Percentiles rank a stretch among this genome's conserved stretches.
Conservation (phyloP, 2,329 filamentous ascomycete genomes). For the Colletotrichum echinochloae region DNA sequence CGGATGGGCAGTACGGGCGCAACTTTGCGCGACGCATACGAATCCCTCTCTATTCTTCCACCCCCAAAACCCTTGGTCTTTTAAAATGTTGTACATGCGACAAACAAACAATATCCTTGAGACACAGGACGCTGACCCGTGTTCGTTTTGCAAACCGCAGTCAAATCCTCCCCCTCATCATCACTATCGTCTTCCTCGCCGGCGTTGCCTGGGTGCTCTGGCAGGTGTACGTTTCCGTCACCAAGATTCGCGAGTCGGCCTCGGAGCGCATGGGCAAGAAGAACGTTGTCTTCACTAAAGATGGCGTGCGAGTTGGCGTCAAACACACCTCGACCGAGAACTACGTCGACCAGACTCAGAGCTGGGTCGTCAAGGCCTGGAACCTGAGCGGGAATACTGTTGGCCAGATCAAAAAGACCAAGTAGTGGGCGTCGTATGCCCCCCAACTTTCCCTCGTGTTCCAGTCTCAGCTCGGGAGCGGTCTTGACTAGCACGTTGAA, state of each 20-base stretch:
- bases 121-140: slow-evolving; percentile 12
- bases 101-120: not conserved
- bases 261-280: slow-evolving; percentile 79
- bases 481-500: not conserved
- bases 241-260: slow-evolving; percentile 74
- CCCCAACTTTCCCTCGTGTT: not conserved
- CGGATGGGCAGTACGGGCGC: not conserved
- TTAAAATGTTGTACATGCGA: not conserved
- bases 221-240: slow-evolving; percentile 76
- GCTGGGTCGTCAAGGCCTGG: slow-evolving; percentile 75
- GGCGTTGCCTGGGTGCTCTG: slow-evolving; percentile 75
- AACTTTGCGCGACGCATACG: not conserved
- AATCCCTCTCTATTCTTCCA: not conserved
- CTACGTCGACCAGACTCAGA: slow-evolving; percentile 81
- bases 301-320: slow-evolving; percentile 78
- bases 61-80: not conserved
- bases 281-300: slow-evolving; percentile 81
- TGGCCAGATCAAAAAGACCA: slow-evolving; percentile 40
- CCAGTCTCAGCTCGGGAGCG: not conserved
- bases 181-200: slow-evolving; percentile 70
- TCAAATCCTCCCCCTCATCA: slow-evolving; percentile 74
- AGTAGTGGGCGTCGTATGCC: not conserved
- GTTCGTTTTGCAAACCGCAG: slow-evolving; percentile 49
- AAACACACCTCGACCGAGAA: slow-evolving; percentile 76
- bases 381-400: slow-evolving; percentile 59